Evolutionary conservation across 2,329 filamentous ascomycete genomes (phyloP), one percentile per base, ranked within the genome.

Genomic region (Akanthomyces muscarius): DNA sequence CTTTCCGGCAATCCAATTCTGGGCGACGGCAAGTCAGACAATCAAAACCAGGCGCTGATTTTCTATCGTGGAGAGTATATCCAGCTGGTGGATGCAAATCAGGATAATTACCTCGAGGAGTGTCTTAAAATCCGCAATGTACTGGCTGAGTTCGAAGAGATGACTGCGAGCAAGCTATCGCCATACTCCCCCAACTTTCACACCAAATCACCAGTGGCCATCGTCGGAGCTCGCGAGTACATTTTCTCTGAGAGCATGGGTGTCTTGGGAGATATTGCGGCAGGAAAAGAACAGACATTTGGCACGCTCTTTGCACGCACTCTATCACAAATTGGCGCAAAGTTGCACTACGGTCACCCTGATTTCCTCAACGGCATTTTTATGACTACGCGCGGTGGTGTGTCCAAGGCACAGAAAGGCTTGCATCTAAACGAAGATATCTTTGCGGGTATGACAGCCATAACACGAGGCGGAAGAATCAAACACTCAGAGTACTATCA

Each of bases 401-500:
- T 99, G 11, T 99, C 95, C 68, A 99, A 99, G 78, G 95, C 95
- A 64, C 95, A 99, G 71, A 99, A 99, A 78, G 95, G 95, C 81
- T 83, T 99, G 16, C 95, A 99, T 77, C 81, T 99, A 69, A 99
- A 99, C 85, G 95, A 99, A 77, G 95, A 99, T 89, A 99, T 99
- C 78, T 99, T 97, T 77, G 93, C 93, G 67, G 95, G 95, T 85
- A 99, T 99, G 95, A 97, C 88, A 72, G 95, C 95, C 65, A 79
- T 98, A 44, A 83, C 97, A 55, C 93, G 95, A 79, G 95, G 95
- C 81, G 95, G 95, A 69, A 91, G 95, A 68, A 99, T 99, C 83
- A 99, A 99, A 89, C 95, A 99, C 76, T 99, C 95, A 81, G 95
- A 99, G 75, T 99, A 99, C 82, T 99, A 96, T 81, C 95, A 99